Percentiles rank a stretch among this genome's conserved stretches.
Evolutionary conservation across 176 grass and related monocot species (phyloP).

Genomic region (Triticum timopheevii): DNA sequence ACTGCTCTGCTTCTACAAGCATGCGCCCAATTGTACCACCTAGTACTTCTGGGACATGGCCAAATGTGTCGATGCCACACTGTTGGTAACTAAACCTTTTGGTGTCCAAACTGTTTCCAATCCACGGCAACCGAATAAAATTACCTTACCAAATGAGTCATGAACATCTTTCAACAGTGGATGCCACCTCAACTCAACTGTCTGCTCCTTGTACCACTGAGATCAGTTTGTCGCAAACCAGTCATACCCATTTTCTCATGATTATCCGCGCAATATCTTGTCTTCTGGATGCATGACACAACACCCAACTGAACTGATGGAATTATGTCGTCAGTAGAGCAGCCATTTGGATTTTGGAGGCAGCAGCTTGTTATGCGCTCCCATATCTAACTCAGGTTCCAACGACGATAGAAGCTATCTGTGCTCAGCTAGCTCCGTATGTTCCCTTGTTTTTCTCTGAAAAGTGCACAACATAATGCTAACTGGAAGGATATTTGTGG

Average conservation of each 20-base stretch:
- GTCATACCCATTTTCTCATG: background rate
- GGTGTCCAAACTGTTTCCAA: constrained; percentile 9
- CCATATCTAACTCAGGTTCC: constrained; percentile 27
- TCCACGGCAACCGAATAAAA: background rate
- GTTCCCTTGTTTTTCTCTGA: background rate
- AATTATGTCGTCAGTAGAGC: background rate
- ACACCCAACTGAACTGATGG: constrained; percentile 1
- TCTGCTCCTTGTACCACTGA: background rate
- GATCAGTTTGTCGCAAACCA: constrained; percentile 22
- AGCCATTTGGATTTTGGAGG: constrained; percentile 4
- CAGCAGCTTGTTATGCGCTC: background rate
- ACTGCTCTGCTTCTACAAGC: constrained; percentile 26
- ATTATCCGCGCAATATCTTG: constrained; percentile 23
- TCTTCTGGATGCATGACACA: constrained; percentile 17
- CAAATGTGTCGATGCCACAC: background rate
- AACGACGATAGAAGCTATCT: background rate
- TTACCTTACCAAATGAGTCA: background rate
- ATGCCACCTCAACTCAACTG: background rate
- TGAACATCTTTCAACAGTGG: background rate
- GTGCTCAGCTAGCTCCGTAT: background rate
- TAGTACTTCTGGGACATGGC: background rate
- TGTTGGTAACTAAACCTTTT: constrained; percentile 5
- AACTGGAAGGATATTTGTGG: constrained; percentile 24
- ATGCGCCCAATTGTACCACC: constrained; percentile 11
- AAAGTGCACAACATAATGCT: constrained; percentile 14